Evolutionary conservation across 495 filamentous ascomycete species (phyloP), one percentile per base, ranked within the genome.

Genomic region (Alectoria sarmentosa): DNA sequence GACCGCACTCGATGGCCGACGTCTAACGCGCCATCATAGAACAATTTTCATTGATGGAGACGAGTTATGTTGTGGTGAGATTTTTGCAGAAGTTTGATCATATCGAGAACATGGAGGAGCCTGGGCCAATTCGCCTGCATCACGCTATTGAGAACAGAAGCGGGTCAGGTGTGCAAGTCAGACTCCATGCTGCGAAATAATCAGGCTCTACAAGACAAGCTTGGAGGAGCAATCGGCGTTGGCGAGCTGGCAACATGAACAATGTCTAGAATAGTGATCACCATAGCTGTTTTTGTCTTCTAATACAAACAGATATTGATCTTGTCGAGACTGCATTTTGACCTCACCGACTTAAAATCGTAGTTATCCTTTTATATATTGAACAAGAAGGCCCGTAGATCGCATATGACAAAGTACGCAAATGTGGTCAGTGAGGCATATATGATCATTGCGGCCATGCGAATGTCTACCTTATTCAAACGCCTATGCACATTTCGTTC

Each of bases 1-100:
- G 28, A 62, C 37, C 13, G 6, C 41, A 37, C 19, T 46, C 4
- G 17, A 42, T 11, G 23, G 41, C 66, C 61, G 28, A 61, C 37
- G 28, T 67, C 56, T 15, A 19, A 10, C n/a, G 4, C 48, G 23
- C 38, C 1, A 28, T 32, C 39, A 36, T 54, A 76, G 78, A 80
- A 69, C 76, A 80, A 65, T 80, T 80, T 65, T 82, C 82, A 37
- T 67, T 81, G 17, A 79, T 74, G 10, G 78, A 84, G 65, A 76
- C 80, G 4, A 70, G 70, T 23, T 84, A 82, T 63, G 71, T 75
- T 9, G 71, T 78, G 64, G 78, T 78, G 37, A 71, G 85, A 39
- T 66, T 88, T 39, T 77, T 87, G 67, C 86, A 88, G 75, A 72
- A 74, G 44, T 88, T 78, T 71, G 81, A 81, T 58, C 74, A 76